Evolutionary conservation across 805 yeast species (phyloP), one percentile per base, ranked within the genome.

Genomic region (Clavispora carvajalis): DNA sequence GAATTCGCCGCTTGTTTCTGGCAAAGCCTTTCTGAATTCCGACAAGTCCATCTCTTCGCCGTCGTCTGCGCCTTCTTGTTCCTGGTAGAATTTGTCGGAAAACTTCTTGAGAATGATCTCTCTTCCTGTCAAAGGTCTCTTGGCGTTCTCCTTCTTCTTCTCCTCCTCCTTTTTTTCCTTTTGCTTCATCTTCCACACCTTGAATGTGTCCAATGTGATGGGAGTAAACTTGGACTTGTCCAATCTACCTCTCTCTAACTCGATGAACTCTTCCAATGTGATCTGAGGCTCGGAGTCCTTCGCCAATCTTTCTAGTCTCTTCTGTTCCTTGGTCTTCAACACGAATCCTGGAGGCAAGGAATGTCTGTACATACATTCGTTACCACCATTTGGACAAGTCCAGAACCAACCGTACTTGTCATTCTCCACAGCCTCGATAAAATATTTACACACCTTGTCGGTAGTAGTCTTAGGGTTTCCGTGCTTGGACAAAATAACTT

Each of bases 371-470:
- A 83, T 91, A 77, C 99, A 93, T 45, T 79, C 83, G 46, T 84
- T 79, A 50, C 96, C 97, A 30, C 91, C 90, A 53, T 87, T 87
- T 21, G 99, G 99, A 71, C 99, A 93, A 16, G 76, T 74, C 99
- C 99, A 93, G 66, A 93, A 90, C 99, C 99, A 93, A 58, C 99
- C 99, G 60, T 93, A 93, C 60, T 91, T 91, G 43, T 91, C 93
- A 58, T 89, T 88, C 60, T 93, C 99, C 43, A 93, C 97, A 0
- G 99, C 98, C 45, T 89, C 96, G 50, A 93, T 86, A 68, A 93
- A 95, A 64, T 63, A 79, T 62, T 90, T 93, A 76, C 99, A 93
- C 36, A 93, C 86, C 51, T 77, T 93, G 49, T 91, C 97, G 0
- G 99, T 93, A 11, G 97, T 89, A 9, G 96, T 88, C 61, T 80